phyloP scores from a whole-genome alignment of 257 asterid species.

The Lycium ferocissimum region DNA sequence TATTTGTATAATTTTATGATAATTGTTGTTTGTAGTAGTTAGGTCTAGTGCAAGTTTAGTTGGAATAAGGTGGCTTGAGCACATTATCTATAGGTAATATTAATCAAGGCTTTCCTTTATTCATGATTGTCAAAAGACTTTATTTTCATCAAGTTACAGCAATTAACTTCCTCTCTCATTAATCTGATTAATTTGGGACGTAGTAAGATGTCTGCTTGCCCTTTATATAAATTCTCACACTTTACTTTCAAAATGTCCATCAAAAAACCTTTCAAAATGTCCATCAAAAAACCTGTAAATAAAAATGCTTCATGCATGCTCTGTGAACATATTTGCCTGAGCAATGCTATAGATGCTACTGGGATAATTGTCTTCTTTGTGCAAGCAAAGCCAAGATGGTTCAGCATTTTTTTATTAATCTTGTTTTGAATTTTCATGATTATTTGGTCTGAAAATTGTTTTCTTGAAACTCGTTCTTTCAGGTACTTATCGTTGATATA shows the following conservation, averaged over 20 bases:
- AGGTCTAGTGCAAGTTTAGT: neutral
- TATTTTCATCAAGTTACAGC: neutral
- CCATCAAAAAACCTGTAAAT: neutral
- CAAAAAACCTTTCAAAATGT: neutral
- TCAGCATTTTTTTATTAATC: neutral
- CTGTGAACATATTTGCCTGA: neutral
- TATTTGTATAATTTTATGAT: neutral
- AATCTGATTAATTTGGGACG: neutral
- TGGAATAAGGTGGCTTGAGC: neutral
- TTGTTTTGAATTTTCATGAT: neutral
- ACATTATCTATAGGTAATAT: neutral
- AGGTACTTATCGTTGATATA: constrained; percentile 8
- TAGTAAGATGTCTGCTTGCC: neutral
- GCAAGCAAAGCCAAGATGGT: constrained; percentile 21
- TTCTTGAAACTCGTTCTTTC: neutral
- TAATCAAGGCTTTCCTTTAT: neutral
- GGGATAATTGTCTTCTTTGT: neutral
- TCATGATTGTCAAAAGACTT: neutral
- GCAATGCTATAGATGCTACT: neutral
- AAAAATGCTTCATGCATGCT: neutral
- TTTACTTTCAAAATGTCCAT: neutral
- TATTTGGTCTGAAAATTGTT: neutral
- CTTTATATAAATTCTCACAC: neutral
- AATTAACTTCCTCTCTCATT: neutral
- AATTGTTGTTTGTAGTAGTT: neutral